These are phyloP conservation scores for Alternaria sp. DNA, from an alignment of 2,329 filamentous ascomycete genomes.

Conservation along the genomic window DNA sequence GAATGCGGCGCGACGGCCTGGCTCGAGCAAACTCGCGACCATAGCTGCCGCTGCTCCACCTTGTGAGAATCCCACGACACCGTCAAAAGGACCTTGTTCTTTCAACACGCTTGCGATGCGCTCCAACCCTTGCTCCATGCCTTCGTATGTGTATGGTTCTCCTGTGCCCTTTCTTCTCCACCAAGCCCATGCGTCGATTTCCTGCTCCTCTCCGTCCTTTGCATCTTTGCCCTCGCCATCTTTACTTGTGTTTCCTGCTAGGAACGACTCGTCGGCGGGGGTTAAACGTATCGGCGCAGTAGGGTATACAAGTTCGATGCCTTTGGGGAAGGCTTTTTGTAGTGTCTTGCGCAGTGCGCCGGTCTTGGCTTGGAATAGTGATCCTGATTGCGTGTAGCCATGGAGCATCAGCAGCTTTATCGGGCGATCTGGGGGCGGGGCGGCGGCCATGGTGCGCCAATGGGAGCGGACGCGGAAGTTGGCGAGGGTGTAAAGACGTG, in stretches of 20 bases:
- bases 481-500: constrained; percentile 10
- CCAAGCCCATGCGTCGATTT: constrained; percentile 80
- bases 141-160: constrained; percentile 64
- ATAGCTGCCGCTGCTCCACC: constrained; percentile 68
- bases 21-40: constrained; percentile 74
- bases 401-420: constrained; percentile 60
- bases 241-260: constrained; percentile 33
- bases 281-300: constrained; percentile 54
- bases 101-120: constrained; percentile 58
- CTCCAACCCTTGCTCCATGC: constrained; percentile 71
- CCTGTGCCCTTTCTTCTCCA: constrained; percentile 70
- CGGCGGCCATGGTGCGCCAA: constrained; percentile 39
- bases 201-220: constrained; percentile 55
- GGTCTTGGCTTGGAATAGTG: constrained; percentile 85
- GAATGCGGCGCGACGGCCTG: constrained; percentile 57
- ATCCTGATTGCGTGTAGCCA: constrained; percentile 89
- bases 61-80: constrained; percentile 46
- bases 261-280: constrained; percentile 61
- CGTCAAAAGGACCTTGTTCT: constrained; percentile 44
- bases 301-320: constrained; percentile 55
- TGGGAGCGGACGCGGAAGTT: constrained; percentile 25
- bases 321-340: constrained; percentile 70
- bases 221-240: constrained; percentile 14
- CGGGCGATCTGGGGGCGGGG: constrained; percentile 38
- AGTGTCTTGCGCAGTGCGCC: constrained; percentile 84